These are phyloP conservation scores for Penicillium sp. DNA, from an alignment of 2,329 filamentous ascomycete genomes.

Conservation along the genomic window DNA sequence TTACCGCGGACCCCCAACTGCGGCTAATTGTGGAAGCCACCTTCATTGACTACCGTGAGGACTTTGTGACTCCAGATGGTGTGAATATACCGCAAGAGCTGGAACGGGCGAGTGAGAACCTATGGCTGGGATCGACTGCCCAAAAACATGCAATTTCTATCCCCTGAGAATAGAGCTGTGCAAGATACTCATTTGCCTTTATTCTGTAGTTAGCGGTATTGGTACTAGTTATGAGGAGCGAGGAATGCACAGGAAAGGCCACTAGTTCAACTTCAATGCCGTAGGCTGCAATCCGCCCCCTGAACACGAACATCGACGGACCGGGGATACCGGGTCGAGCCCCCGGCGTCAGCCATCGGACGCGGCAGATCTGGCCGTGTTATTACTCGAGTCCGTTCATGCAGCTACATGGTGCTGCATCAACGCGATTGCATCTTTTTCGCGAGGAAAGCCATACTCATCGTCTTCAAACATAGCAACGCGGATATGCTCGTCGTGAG, in stretches of 20 bases:
- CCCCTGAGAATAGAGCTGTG: neutral
- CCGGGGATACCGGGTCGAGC: too few relatives aligned
- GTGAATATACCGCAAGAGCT: slow-evolving; percentile 1
- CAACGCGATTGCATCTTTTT: too few relatives aligned
- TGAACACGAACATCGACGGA: neutral
- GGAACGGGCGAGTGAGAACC: slow-evolving; percentile 8
- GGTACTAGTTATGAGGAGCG: neutral
- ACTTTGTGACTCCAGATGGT: slow-evolving; percentile 15
- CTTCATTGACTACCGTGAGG: slow-evolving; percentile 24
- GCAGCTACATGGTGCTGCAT: too few relatives aligned
- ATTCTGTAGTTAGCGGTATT: neutral
- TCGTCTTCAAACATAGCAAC: too few relatives aligned
- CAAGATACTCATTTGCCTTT: neutral
- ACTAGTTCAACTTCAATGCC: too few relatives aligned
- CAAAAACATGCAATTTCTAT: neutral
- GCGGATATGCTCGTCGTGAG: too few relatives aligned
- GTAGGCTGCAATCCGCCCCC: neutral
- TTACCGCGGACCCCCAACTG: slow-evolving; percentile 18
- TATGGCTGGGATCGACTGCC: slow-evolving; percentile 9
- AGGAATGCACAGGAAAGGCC: too few relatives aligned
- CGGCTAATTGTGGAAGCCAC: slow-evolving; percentile 12
- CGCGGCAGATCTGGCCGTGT: neutral
- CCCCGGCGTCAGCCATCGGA: neutral
- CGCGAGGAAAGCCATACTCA: too few relatives aligned
- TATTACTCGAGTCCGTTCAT: too few relatives aligned